Percentiles rank a stretch among this genome's conserved stretches.
phyloP scores from a whole-genome alignment of 441 rosid genomes.

The Syzygium syzygioides region DNA sequence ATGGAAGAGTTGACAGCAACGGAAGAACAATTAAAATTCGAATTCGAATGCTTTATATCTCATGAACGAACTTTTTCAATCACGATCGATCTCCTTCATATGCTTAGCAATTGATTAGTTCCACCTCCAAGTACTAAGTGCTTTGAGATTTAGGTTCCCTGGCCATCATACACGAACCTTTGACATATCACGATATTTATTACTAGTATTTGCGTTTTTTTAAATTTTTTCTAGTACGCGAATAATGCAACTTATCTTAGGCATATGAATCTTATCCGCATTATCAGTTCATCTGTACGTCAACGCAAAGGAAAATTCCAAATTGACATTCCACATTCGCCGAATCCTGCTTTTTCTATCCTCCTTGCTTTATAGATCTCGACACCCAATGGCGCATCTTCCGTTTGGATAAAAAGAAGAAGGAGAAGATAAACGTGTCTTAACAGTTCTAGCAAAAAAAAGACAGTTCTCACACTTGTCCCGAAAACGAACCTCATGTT shows the following conservation, averaged over 20 bases:
- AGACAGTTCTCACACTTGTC: neutral
- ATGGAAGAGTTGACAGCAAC: neutral
- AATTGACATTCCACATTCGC: neutral
- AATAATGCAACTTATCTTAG: neutral
- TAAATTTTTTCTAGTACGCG: neutral
- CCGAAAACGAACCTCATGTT: neutral
- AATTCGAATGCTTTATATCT: neutral
- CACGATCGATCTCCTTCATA: neutral
- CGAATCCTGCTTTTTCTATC: neutral
- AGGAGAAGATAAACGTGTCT: neutral
- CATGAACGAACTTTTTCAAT: neutral
- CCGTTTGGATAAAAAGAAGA: neutral
- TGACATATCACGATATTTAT: neutral
- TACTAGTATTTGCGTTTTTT: neutral
- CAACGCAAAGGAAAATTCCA: neutral
- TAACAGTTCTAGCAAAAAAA: neutral
- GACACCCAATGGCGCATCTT: neutral
- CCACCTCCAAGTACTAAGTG: neutral
- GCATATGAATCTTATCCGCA: neutral
- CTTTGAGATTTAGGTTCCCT: neutral
- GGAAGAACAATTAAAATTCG: neutral
- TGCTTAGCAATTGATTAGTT: neutral
- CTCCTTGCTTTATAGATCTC: neutral
- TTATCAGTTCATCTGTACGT: neutral
- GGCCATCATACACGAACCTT: neutral